Evolutionary conservation across 257 asterid species (phyloP), one percentile per base, ranked within the genome.

Genomic region (Scutellaria minor): DNA sequence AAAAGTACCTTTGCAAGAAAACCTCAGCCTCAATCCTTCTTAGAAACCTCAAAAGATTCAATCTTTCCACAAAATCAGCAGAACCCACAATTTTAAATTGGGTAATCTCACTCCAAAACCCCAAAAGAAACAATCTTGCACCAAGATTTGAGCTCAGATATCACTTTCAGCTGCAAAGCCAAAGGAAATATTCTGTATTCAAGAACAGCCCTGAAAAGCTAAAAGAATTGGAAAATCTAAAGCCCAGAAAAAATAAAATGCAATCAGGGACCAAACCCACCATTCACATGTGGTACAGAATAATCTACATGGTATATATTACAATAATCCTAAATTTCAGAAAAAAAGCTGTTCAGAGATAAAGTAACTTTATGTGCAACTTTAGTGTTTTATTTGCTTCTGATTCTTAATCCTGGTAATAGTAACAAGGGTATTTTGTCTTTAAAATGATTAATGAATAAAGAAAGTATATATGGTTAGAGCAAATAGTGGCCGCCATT

Each of bases 401-500:
- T 47, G 56, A 68, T 39, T 54, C 71, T 58, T 71, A 58, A 70
- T 75, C 55, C 5, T 15, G 66, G 77, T 44, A 63, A 72, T 20
- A 62, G 80, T 64, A 72, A 39, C 27, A 13, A 24, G 35, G 73
- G 62, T 55, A 57, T 45, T 46, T 71, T 75, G 75, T 24, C 62
- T 13, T 41, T n/a, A 54, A 41, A 50, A 66, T 66, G 73, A 18
- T 51, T 13, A 40, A 72, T 45, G 72, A 73, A 54, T 67, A 67
- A 75, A 80, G 64, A 66, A 71, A 51, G 24, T 3, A 5, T 35
- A 18, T 40, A 20, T 35, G 57, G 76, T 65, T 70, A 58, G 78
- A 68, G 78, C 70, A 80, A 74, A 84, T 80, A 77, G 66, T 80
- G 88, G 94, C 82, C 83, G 85, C 91, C 94, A 87, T 78, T 69